phyloP scores from a whole-genome alignment of 352 stramenopile genomes.

The Pythium sp. region DNA sequence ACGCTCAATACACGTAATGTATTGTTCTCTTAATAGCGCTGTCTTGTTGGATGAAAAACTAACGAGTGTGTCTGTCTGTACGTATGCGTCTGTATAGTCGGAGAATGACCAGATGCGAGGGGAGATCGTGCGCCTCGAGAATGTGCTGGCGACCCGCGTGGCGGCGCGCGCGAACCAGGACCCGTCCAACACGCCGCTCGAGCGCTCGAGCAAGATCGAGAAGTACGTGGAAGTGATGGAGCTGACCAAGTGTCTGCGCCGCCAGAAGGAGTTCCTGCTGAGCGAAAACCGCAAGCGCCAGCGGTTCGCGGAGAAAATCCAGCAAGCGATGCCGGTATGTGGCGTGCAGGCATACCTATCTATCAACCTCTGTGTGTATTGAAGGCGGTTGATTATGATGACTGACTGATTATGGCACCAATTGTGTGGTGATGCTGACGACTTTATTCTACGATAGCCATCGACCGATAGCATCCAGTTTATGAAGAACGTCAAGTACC shows the following conservation, averaged over 20 bases:
- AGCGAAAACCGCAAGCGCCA: conserved; percentile 85
- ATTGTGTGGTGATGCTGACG: conserved; percentile 8
- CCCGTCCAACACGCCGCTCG: conserved; percentile 62
- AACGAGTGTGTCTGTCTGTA: not conserved
- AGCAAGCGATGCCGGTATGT: conserved; percentile 80
- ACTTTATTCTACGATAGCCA: conserved; percentile 27
- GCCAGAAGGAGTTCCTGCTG: conserved; percentile 83
- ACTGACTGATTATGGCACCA: not conserved
- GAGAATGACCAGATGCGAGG: conserved; percentile 79
- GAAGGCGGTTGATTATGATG: not conserved
- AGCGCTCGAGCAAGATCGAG: conserved; percentile 82
- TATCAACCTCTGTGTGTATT: not conserved
- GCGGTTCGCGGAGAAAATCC: conserved; percentile 84
- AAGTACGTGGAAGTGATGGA: conserved; percentile 89
- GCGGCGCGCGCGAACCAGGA: conserved; percentile 67
- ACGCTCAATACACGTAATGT: not conserved
- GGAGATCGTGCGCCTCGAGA: conserved; percentile 79
- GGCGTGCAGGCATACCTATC: not conserved
- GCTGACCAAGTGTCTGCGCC: conserved; percentile 82
- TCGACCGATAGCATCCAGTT: conserved; percentile 86
- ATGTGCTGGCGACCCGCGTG: conserved; percentile 67
- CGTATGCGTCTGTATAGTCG: conserved; percentile 27
- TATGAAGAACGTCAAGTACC: conserved; percentile 87
- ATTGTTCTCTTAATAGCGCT: not conserved
- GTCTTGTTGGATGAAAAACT: not conserved